Evolutionary conservation across 371 early-diverging fungal genomes (phyloP), one percentile per base, ranked within the genome.

Genomic region (Blastocladiella emersonii): DNA sequence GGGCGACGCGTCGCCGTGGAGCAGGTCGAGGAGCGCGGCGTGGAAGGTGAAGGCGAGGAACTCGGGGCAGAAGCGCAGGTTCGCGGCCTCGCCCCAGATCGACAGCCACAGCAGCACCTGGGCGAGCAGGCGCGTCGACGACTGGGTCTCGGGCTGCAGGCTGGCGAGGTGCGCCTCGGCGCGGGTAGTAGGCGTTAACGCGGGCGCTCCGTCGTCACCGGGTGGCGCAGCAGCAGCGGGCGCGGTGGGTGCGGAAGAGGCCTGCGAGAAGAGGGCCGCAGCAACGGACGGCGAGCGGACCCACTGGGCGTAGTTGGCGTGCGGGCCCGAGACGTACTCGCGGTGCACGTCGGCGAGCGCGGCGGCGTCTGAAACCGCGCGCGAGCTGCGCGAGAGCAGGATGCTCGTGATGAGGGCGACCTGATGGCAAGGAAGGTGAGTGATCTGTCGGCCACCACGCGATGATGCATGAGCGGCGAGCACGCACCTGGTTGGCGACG

Each of bases 31-130:
- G 65, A 66, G 61, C 0, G 91, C 91, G 6, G 87, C 68, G 68
- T 88, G 89, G 74, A 81, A 92, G 32, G 92, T 62, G 67, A 93
- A 92, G 69, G 91, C 89, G 25, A 92, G 76, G 27, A 79, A 75
- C 72, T 92, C 92, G 3, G 91, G 82, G 2, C 83, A 79, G 70
- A 84, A 89, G 34, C 93, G 83, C 43, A 92, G 69, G 35, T 85
- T 83, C 0, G 88, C 78, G 10, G 89, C 88, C 69, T 93, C 93
- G 21, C 91, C 92, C 93, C 93, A 93, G 41, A 93, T 70, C 35
- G 88, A 69, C 53, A 90, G 74, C 71, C 85, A 92, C 35, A 92
- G 78, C 0, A 87, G 88, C 1, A 93, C 69, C 65, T 91, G 89
- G 3, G 85, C 79, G 12, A 84, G 48, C 15, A 15, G 41, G 6